Base-by-base conservation (phyloP, 306 rosid species). In the Pueraria montana region DNA sequence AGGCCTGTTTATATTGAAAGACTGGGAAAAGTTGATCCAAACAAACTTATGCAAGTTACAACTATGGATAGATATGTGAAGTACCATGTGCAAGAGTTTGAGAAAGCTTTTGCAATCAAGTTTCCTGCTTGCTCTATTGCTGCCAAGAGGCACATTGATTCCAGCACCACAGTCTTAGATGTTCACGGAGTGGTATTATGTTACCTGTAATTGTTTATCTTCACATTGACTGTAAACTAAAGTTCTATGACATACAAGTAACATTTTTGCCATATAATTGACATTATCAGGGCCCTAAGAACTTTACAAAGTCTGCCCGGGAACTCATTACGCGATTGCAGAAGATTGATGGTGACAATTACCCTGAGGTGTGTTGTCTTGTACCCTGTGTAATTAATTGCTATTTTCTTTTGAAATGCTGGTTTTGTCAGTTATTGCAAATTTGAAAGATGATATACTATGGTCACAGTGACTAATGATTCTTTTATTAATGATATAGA, bases 41-140 rank as follows among this genome's bases (percentile, higher is more conserved):
- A 88, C 92, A 96, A 91, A 81, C 91, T 96, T 70, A 94, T 96
- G 99, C 98, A 93, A 84, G 98, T 89, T 52, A 96, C 99, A 65
- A 89, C 90, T 46, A 84, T 96, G 92, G 99, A 96, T 81, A 95
- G 98, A 65, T 94, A 96, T 84, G 84, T 96, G 74, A 96, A 55
- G 80, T 96, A 96, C 86, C 99, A 96, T 76, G 96, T 92, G 26
- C 97, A 87, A 52, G 98, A 96, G 90, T 96, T 96, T 76, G 99
- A 96, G 89, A 94, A 86, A 66, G 64, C 90, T 83, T 92, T 96
- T 90, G 89, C 91, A 17, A 83, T 94, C 46, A 96, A 96, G 90
- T 96, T 93, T 94, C 99, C 99, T 59, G 94, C 99, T 79, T 94
- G 99, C 86, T 92, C 96, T 40, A 92, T 96, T 92, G 97, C 99